Conservation (phyloP, 306 rosid species). For the Cicer pinnatifidum region DNA sequence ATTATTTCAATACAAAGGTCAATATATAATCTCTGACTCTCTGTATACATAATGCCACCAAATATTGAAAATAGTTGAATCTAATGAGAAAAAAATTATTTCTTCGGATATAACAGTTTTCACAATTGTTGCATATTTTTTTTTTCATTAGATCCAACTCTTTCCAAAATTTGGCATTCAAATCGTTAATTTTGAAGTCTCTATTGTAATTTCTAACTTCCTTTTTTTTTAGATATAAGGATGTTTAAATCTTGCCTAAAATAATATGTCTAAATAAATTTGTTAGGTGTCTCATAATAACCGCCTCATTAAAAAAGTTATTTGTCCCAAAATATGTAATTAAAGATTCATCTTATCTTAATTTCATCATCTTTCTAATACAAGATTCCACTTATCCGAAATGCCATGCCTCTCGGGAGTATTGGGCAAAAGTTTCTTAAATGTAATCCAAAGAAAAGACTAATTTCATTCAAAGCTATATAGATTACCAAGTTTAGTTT, state of each 20-base stretch:
- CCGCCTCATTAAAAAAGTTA: too few species aligned
- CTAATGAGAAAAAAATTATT: too few species aligned
- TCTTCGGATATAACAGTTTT: too few species aligned
- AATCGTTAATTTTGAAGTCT: neutral
- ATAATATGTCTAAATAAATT: too few species aligned
- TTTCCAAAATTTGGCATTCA: too few species aligned
- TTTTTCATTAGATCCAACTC: too few species aligned
- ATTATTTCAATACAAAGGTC: constrained; percentile 42
- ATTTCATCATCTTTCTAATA: too few species aligned
- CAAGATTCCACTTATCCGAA: too few species aligned
- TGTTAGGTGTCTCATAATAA: too few species aligned
- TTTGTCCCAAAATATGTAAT: too few species aligned
- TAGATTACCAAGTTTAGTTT: constrained; percentile 31
- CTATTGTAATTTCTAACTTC: constrained; percentile 35
- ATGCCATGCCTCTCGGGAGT: constrained; percentile 28
- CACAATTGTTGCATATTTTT: too few species aligned
- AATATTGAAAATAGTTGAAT: neutral
- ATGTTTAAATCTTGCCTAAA: constrained; percentile 24
- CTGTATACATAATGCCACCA: constrained; percentile 32
- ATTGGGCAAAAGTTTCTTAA: constrained; percentile 27
- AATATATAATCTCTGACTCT: constrained; percentile 25
- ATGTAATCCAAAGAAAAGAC: constrained; percentile 17
- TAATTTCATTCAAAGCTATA: constrained; percentile 24
- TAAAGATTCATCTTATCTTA: too few species aligned
- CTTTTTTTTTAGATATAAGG: constrained; percentile 8